phyloP scores from a whole-genome alignment of 2,329 filamentous ascomycete species.

The Macroventuria anomochaeta region DNA sequence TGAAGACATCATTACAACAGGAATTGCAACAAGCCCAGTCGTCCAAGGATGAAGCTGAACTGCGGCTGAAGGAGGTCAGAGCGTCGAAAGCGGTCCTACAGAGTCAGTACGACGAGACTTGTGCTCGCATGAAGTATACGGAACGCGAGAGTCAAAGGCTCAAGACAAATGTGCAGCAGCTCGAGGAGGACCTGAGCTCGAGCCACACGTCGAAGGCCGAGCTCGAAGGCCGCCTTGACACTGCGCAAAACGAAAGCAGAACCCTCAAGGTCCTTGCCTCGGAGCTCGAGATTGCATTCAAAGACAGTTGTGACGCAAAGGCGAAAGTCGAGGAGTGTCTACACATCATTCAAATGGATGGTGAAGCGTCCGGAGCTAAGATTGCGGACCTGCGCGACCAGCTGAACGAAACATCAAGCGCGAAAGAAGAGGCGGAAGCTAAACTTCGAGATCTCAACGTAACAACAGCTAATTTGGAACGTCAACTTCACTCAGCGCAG shows the following conservation, averaged over 20 bases:
- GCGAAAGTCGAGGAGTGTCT: conserved; percentile 18
- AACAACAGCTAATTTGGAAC: conserved; percentile 14
- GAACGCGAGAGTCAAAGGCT: conserved; percentile 16
- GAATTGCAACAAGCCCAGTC: conserved; percentile 22
- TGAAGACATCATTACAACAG: conserved; percentile 21
- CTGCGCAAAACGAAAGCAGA: conserved; percentile 16
- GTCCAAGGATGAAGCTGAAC: conserved; percentile 21
- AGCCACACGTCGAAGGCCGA: conserved; percentile 10
- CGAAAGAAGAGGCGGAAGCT: conserved; percentile 16
- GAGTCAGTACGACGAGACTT: conserved; percentile 11
- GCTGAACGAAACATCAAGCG: conserved; percentile 8
- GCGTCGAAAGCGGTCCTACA: conserved; percentile 20
- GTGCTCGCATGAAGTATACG: conserved; percentile 6
- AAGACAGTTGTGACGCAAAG: conserved; percentile 20
- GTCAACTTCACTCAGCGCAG: conserved; percentile 18
- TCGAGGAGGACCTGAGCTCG: conserved; percentile 14
- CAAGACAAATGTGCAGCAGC: conserved; percentile 12
- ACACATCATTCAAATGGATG: conserved; percentile 8
- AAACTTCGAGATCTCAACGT: conserved; percentile 11
- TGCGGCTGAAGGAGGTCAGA: conserved; percentile 14
- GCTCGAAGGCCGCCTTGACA: conserved; percentile 18
- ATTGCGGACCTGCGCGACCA: conserved; percentile 19
- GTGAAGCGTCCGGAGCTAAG: conserved; percentile 18
- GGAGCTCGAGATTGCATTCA: conserved; percentile 25
- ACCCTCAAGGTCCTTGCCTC: conserved; percentile 18